Evolutionary conservation across 257 asterid genomes (phyloP).

Genomic region (Cynanchum wilfordii): DNA sequence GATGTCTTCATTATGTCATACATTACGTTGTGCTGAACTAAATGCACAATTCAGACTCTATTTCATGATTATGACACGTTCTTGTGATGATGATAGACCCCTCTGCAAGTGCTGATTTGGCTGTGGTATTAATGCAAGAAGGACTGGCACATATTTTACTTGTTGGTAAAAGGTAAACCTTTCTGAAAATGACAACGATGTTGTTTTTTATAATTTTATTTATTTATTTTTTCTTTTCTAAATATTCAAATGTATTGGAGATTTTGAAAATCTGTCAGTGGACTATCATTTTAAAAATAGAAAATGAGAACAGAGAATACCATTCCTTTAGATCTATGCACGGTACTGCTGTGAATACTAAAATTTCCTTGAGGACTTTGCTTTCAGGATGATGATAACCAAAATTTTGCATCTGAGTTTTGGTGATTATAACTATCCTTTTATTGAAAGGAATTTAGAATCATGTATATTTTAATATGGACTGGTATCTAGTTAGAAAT

Average conservation of each 20-base stretch:
- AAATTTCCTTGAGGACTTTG: not conserved
- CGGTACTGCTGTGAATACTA: not conserved
- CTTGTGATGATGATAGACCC: constrained; percentile 51
- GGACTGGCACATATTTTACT: constrained; percentile 82
- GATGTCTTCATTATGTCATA: not conserved
- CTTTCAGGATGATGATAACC: not conserved
- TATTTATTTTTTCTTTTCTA: not conserved
- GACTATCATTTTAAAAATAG: not conserved
- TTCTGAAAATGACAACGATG: not conserved
- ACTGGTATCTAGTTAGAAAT: not conserved
- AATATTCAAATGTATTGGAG: not conserved
- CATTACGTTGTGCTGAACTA: not conserved
- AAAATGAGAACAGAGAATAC: not conserved
- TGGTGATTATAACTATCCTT: not conserved
- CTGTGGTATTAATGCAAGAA: constrained; percentile 95
- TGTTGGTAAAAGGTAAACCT: constrained; percentile 75
- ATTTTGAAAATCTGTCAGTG: not conserved
- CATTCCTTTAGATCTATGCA: not conserved
- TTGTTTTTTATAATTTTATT: not conserved
- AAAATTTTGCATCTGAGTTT: not conserved
- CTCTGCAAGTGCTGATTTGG: constrained; percentile 90
- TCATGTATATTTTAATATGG: not conserved
- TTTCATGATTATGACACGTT: constrained; percentile 23
- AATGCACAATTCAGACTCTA: constrained; percentile 4
- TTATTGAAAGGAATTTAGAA: not conserved